Percentiles rank a stretch among this genome's conserved stretches.
Evolutionary conservation across 2,329 filamentous ascomycete species (phyloP).

Genomic region (Pezizomycotina sp.): DNA sequence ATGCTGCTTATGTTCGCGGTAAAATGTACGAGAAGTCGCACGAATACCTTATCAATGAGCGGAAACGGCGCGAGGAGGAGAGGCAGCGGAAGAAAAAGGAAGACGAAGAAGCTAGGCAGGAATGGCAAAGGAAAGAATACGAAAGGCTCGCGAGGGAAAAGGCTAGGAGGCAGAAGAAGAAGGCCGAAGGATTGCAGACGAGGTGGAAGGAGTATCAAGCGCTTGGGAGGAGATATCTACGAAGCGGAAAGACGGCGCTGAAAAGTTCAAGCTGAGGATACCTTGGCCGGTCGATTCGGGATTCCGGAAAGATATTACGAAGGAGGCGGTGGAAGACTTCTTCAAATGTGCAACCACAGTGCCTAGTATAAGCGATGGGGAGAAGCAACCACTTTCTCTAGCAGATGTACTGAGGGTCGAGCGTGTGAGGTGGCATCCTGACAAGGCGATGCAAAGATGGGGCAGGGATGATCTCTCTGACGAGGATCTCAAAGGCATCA

Average conservation of each 20-base stretch:
- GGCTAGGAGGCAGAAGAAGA: conserved; percentile 41
- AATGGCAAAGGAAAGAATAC: conserved; percentile 45
- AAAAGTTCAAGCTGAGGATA: conserved; percentile 33
- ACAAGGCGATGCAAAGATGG: conserved; percentile 87
- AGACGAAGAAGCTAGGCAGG: conserved; percentile 32
- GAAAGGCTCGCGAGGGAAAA: conserved; percentile 50
- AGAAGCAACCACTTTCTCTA: conserved; percentile 27
- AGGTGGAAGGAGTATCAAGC: conserved; percentile 48
- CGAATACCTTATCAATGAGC: conserved; percentile 64
- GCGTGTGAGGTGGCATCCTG: conserved; percentile 87
- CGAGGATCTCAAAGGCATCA: conserved; percentile 59
- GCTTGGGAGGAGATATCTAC: conserved; percentile 43
- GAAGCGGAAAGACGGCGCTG: conserved; percentile 26
- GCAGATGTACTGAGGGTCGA: conserved; percentile 55
- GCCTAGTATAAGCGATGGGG: conserved; percentile 24
- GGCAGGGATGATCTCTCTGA: conserved; percentile 53
- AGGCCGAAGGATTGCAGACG: conserved; percentile 33
- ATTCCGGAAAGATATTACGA: conserved; percentile 39
- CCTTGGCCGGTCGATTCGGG: conserved; percentile 60
- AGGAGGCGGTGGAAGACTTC: conserved; percentile 50
- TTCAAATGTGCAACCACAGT: conserved; percentile 34
- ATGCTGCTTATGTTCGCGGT: conserved; percentile 64
- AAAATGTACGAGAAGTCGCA: conserved; percentile 96
- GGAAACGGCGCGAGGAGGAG: conserved; percentile 43
- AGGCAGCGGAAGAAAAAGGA: conserved; percentile 33